Conservation (phyloP, 1,284 basidiomycete genomes). For the Trametes pubescens region DNA sequence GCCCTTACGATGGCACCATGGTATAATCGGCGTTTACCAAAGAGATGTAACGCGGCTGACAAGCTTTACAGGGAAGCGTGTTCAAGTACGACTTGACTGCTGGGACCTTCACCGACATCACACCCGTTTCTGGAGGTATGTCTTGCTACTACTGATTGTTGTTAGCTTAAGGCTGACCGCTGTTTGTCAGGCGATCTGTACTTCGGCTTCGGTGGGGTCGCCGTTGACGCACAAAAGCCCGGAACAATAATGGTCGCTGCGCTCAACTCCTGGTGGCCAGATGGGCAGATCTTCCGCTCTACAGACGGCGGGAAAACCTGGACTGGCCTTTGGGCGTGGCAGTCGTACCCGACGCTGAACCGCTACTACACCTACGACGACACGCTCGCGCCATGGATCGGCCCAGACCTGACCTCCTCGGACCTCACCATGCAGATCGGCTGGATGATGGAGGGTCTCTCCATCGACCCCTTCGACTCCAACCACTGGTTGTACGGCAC, state of each 20-base stretch:
- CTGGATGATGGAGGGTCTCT: constrained; percentile 56
- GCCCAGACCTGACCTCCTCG: constrained; percentile 53
- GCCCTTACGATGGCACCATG: constrained; percentile 62
- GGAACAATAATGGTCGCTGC: constrained; percentile 75
- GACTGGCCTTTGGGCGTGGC: constrained; percentile 66
- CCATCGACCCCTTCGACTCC: constrained; percentile 69
- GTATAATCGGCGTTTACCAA: constrained; percentile 21
- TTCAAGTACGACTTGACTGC: constrained; percentile 57
- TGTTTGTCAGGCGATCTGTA: constrained; percentile 36
- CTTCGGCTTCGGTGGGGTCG: constrained; percentile 55
- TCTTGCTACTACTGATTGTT: neutral
- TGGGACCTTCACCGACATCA: constrained; percentile 55
- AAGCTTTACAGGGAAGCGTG: constrained; percentile 32
- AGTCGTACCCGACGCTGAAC: constrained; percentile 54
- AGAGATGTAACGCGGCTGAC: neutral
- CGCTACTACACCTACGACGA: constrained; percentile 64
- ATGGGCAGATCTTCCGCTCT: constrained; percentile 73
- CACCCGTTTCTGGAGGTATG: constrained; percentile 43
- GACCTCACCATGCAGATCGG: constrained; percentile 50
- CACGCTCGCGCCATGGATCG: constrained; percentile 64
- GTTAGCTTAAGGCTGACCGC: neutral
- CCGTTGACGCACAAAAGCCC: constrained; percentile 65
- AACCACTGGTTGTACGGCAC: constrained; percentile 76
- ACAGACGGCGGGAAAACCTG: constrained; percentile 62
- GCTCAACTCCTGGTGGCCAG: constrained; percentile 64